Base-by-base conservation (phyloP, 2,329 filamentous ascomycete genomes). In the Aotearoamyces nothofagi region DNA sequence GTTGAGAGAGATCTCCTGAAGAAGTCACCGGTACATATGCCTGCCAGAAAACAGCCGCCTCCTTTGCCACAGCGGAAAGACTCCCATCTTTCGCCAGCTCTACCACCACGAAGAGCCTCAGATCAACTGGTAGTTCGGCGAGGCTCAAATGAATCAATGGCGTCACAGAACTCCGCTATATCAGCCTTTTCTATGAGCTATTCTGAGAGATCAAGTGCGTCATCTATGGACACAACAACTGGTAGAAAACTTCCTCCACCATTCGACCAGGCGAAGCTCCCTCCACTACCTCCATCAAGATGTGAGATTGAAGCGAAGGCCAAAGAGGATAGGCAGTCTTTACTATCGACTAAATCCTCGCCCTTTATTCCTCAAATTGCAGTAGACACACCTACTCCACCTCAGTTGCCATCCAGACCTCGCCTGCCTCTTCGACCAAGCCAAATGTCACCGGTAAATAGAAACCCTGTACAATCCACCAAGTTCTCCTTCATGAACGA, bases 141-240 rank as follows among this genome's bases (percentile, higher is more conserved):
- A 14, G 63, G 57, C 27, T 76, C 71, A 11, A 62, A 63, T 23
- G 65, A 69, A 0, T 76, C 70, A 3, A 66, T 68, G 16, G 41
- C 61, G 9, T 74, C 69, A 3, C 54, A 63, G 33, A 51, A 59
- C 22, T 75, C 69, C 5, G 57, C 56, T 8, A 43, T 66, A 10
- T 74, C 70, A 4, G 59, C 56, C 2, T 45, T 65, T 13, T 72
- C 68, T 1, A 38, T 66, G 23, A 58, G 40, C 16, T 37, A 53
- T 6, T 66, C 66, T 27, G 38, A 35, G 2, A 54, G 53, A 13
- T 59, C 63, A 0, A 71, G 60, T 39, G 51, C 55, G 26, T 51
- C 54, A 6, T 63, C 65, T 2, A 48, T 50, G 8, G 38, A 47
- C 2, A 36, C 49, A 4, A 30, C 46, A 5, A 38, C 50, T 5